Conservation (phyloP, 495 filamentous ascomycete species). For the Antarctomyces pellizariae region DNA sequence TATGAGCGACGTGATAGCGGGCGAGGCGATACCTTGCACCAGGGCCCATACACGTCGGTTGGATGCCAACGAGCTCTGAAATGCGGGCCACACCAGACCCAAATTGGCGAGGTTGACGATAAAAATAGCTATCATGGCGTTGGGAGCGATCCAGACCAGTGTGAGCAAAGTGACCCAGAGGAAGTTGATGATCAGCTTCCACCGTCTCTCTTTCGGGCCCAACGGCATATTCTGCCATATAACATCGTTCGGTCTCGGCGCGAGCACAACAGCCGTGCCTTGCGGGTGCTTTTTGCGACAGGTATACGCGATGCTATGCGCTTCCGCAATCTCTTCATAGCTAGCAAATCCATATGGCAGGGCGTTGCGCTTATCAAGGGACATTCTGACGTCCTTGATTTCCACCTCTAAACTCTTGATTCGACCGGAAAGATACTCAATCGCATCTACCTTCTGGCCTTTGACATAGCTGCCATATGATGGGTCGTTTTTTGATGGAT, state of each 20-base stretch:
- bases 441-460: slow-evolving; percentile 68
- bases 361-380: slow-evolving; percentile 64
- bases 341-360: slow-evolving; percentile 89
- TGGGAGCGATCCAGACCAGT: slow-evolving; percentile 77
- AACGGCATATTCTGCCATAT: slow-evolving; percentile 88
- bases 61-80: slow-evolving; percentile 33
- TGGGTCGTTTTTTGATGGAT: slow-evolving; percentile 47
- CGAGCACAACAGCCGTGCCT: slow-evolving; percentile 54
- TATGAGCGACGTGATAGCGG: slow-evolving; percentile 68
- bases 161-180: slow-evolving; percentile 68
- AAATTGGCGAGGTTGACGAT: slow-evolving; percentile 63
- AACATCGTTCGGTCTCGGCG: slow-evolving; percentile 72
- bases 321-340: slow-evolving; percentile 66
- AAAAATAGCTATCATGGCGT: slow-evolving; percentile 87
- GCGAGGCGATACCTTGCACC: slow-evolving; percentile 85
- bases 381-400: slow-evolving; percentile 59
- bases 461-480: slow-evolving; percentile 30
- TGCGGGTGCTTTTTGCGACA: slow-evolving; percentile 58
- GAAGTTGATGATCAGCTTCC: slow-evolving; percentile 53
- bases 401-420: slow-evolving; percentile 64
- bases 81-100: slow-evolving; percentile 56
- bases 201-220: slow-evolving; percentile 35
- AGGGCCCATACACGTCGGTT: slow-evolving; percentile 54
- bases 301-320: slow-evolving; percentile 68
- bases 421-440: slow-evolving; percentile 72